Conservation (phyloP, 1,139 yeast species). For the Meyerozyma sp. region DNA sequence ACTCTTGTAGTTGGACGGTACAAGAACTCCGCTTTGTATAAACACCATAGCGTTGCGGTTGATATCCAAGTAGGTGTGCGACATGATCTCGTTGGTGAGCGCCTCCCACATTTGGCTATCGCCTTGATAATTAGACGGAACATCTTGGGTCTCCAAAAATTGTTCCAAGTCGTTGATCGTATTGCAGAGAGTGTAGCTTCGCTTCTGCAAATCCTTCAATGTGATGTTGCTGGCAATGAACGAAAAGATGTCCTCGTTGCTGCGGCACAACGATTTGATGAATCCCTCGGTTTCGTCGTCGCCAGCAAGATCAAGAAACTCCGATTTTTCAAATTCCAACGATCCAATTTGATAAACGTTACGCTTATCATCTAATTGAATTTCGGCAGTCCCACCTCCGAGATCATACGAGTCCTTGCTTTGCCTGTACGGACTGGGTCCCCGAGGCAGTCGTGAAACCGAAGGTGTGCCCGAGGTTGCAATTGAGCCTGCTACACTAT, state of each 20-base stretch:
- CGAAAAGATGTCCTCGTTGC: slow-evolving; percentile 41
- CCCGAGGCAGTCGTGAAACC: neutral
- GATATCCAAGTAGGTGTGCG: slow-evolving; percentile 28
- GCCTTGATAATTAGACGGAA: slow-evolving; percentile 29
- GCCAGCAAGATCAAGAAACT: slow-evolving; percentile 41
- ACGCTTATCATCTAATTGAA: slow-evolving; percentile 13
- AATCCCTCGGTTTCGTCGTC: slow-evolving; percentile 48
- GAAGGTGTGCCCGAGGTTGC: neutral
- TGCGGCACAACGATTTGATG: slow-evolving; percentile 41
- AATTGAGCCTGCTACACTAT: neutral
- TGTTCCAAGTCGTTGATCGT: slow-evolving; percentile 31
- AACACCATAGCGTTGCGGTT: slow-evolving; percentile 28
- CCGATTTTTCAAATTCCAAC: slow-evolving; percentile 49
- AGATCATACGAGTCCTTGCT: neutral
- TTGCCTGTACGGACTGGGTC: neutral
- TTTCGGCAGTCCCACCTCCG: neutral
- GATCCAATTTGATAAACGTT: slow-evolving; percentile 51
- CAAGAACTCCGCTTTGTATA: slow-evolving; percentile 12
- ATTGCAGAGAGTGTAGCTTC: slow-evolving; percentile 34
- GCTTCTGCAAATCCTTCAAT: slow-evolving; percentile 42
- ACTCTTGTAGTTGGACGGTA: slow-evolving; percentile 14
- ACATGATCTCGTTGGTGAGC: slow-evolving; percentile 28
- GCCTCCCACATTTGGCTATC: slow-evolving; percentile 27
- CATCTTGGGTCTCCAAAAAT: slow-evolving; percentile 34
- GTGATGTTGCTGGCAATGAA: slow-evolving; percentile 43